Evolutionary conservation across 768 basidiomycete species (phyloP), one percentile per base, ranked within the genome.

Genomic region (Pleurotus giganteus): DNA sequence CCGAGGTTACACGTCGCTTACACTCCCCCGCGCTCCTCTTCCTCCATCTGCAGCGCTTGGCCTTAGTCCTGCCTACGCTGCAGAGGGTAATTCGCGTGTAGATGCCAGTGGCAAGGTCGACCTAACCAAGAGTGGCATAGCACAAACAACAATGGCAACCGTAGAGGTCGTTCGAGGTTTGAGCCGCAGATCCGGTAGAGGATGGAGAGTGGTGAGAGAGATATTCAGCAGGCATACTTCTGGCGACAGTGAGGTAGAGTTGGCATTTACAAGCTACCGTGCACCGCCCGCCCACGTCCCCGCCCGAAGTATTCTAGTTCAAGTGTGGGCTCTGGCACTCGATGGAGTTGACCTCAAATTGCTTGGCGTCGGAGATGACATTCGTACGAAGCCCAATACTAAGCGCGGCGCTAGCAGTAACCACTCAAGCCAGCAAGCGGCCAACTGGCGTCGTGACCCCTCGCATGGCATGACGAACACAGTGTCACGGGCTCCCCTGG

Each of bases 241-340:
- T 28, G 51, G 57, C 4, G 55, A 47, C 11, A 60, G 59, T 6
- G 61, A 61, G 45, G 21, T 51, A 24, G 71, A 78, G 12, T 71
- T 89, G 37, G 84, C 81, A 27, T 91, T 91, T 64, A 86, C 88
- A 2, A 79, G 82, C 27, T 84, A 89, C 65, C 80, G 88, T 12
- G 65, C 76, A 23, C 91, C 94, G 11, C 94, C 94, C 0, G 74
- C 74, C 11, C 85, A 86, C 62, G 84, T 95, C 8, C 81, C 85
- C 0, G 75, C 82, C 43, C 74, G 77, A 24, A 78, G 88, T 54
- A 81, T 94, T 13, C 75, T 97, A 21, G 84, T 97, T 4, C 92
- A 94, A 65, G 89, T 97, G 3, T 92, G 89, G 78, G 91, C 88
- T n/a, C 91, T 93, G 1, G 92, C 84, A 2, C 68, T 96, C 39